Base-by-base conservation (phyloP, 345 rosid genomes). In the Acer campestre region DNA sequence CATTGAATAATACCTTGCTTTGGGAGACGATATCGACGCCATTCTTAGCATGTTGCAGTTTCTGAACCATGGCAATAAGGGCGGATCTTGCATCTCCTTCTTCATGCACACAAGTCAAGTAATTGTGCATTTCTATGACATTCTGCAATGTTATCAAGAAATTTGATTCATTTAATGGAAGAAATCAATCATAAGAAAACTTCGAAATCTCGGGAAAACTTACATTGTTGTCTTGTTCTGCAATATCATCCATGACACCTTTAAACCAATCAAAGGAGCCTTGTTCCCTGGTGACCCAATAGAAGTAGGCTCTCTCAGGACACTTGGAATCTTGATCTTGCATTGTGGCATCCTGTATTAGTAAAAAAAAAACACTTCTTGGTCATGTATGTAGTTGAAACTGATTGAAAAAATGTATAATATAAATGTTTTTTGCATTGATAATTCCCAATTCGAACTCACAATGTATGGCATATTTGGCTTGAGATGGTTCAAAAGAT, bases 61-160 rank as follows among this genome's bases (percentile, higher is more conserved):
- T 91, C 81, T 96, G 98, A 9, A 92, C 94, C 99, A 94, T 96
- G 63, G 88, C 92, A 3, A 94, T 94, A 25, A 96, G 93, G 1
- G 99, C 99, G 31, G 97, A 96, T 77, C 99, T 84, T 7, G 98
- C 99, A 83, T 96, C 99, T 82, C 99, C 99, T 85, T 91, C 95
- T 84, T 92, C 99, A 49, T 96, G 94, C 63, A 96, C 92, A 73
- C 99, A 93, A 23, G 99, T 92, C 79, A 96, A 86, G 85, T 94
- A 96, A 84, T 96, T 96, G 83, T 96, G 99, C 99, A 96, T 94
- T 69, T 94, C 98, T 64, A 96, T 94, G n/a, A 96, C 79, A 56
- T 88, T 86, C 98, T 96, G 89, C 59, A 69, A 62, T 61, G 77
- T 25, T 68, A 9, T 35, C 25, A 46, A 49, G 23, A 46, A 22